Evolutionary conservation across 495 filamentous ascomycete genomes (phyloP).

Genomic region (Penicillium crystallinum): DNA sequence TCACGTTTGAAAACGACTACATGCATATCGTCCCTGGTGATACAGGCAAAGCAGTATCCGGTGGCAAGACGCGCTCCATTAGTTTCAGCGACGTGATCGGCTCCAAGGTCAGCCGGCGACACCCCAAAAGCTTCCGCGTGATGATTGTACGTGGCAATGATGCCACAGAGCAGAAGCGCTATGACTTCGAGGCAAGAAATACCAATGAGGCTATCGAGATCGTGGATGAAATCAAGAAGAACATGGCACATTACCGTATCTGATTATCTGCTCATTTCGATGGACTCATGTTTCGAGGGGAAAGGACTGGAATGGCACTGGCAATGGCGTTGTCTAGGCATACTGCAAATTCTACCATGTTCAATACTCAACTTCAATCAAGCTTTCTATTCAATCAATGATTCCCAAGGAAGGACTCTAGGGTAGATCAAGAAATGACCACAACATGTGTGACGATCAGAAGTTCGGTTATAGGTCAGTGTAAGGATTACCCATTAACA

Average conservation of each 20-base stretch:
- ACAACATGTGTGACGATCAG: no score
- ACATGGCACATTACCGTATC: constrained; percentile 49
- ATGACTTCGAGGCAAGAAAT: constrained; percentile 90
- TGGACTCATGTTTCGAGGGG: not conserved
- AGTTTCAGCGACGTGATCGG: constrained; percentile 91
- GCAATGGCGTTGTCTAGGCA: not conserved
- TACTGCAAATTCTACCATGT: not conserved
- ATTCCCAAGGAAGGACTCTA: not conserved
- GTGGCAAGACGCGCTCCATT: constrained; percentile 78
- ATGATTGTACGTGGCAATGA: constrained; percentile 70
- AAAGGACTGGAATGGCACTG: not conserved
- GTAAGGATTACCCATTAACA: no score
- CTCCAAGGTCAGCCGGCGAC: constrained; percentile 84
- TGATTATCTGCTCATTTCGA: constrained; percentile 16
- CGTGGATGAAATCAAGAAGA: constrained; percentile 74
- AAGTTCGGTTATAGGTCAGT: not conserved
- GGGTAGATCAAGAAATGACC: no score
- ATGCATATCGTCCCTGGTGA: constrained; percentile 87
- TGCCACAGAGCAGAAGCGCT: constrained; percentile 74
- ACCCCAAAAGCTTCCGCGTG: constrained; percentile 89
- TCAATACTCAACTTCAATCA: not conserved
- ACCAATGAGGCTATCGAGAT: constrained; percentile 79
- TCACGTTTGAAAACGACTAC: constrained; percentile 92
- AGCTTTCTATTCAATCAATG: not conserved
- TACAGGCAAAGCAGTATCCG: constrained; percentile 48